A percentile compares a stretch with the other conserved stretches of the same genome.
phyloP scores from a whole-genome alignment of 495 filamentous ascomycete genomes.

The Platismatia glauca region DNA sequence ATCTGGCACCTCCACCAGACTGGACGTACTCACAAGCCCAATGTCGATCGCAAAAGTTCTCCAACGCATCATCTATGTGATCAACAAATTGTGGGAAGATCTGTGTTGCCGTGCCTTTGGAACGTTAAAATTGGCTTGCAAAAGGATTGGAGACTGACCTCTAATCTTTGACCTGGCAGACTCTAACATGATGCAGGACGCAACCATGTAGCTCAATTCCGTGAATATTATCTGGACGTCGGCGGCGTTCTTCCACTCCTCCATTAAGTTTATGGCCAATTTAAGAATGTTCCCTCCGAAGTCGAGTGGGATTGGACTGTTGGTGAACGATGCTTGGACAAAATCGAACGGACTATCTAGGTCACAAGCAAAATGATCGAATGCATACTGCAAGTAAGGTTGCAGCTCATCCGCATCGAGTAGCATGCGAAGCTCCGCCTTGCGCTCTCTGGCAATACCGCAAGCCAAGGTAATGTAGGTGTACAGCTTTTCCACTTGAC shows the following conservation, averaged over 20 bases:
- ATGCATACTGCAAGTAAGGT: slow-evolving; percentile 41
- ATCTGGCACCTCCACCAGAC: slow-evolving; percentile 26
- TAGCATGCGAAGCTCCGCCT: slow-evolving; percentile 38
- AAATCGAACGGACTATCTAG: slow-evolving; percentile 50
- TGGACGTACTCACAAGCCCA: slow-evolving; percentile 42
- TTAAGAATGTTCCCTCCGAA: slow-evolving; percentile 48
- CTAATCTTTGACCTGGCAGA: slow-evolving; percentile 36
- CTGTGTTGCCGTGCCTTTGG: slow-evolving; percentile 21
- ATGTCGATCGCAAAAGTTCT: slow-evolving; percentile 40
- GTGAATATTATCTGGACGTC: slow-evolving; percentile 35
- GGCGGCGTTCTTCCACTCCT: slow-evolving; percentile 24
- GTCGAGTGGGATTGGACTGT: slow-evolving; percentile 37
- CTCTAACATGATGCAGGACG: slow-evolving; percentile 47
- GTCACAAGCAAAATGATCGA: slow-evolving; percentile 46
- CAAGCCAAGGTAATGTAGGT: slow-evolving; percentile 33
- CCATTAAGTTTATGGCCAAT: slow-evolving; percentile 39
- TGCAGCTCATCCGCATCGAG: slow-evolving; percentile 44
- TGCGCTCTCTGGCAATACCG: slow-evolving; percentile 31
- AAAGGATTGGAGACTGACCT: slow-evolving; percentile 24
- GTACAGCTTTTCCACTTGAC: slow-evolving; percentile 42
- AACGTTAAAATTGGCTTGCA: slow-evolving; percentile 3
- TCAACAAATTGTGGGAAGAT: slow-evolving; percentile 30
- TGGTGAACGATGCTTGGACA: slow-evolving; percentile 38
- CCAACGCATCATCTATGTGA: slow-evolving; percentile 36
- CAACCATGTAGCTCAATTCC: slow-evolving; percentile 42